These are phyloP conservation scores for Coemansia sp. DNA, from an alignment of 192 early-diverging fungal species.

Conservation along the genomic window DNA sequence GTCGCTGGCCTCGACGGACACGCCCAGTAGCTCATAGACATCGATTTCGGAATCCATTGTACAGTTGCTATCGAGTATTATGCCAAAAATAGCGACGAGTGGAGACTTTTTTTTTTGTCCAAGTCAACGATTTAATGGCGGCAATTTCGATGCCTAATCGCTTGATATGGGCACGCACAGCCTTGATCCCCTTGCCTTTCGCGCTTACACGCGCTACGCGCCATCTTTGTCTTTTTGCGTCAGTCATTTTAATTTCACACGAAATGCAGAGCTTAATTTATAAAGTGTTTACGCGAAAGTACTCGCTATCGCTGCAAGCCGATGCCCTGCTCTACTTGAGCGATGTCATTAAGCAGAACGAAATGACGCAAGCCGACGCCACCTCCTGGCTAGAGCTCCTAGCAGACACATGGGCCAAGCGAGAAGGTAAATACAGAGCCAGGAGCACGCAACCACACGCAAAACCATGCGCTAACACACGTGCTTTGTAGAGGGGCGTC, in stretches of 20 bases:
- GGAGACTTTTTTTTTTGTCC: not conserved
- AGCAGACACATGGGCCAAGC: constrained; percentile 66
- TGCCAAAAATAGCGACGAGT: not conserved
- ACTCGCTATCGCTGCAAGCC: constrained; percentile 72
- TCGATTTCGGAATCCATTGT: constrained; percentile 13
- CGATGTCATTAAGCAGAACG: constrained; percentile 53
- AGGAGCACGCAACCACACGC: not conserved
- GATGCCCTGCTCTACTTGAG: constrained; percentile 70
- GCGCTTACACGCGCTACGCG: not conserved
- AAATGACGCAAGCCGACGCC: constrained; percentile 52
- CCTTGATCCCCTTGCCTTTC: not conserved
- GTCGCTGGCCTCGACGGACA: constrained; percentile 68
- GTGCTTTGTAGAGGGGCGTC: constrained; percentile 16
- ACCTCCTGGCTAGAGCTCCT: constrained; percentile 66
- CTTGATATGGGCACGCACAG: not conserved
- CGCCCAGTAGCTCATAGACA: constrained; percentile 84
- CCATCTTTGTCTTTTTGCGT: not conserved
- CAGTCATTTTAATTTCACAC: not conserved
- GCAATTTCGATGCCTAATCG: constrained; percentile 7
- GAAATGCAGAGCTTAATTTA: constrained; percentile 59
- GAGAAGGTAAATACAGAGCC: constrained; percentile 57
- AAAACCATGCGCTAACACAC: not conserved
- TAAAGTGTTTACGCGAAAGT: constrained; percentile 72
- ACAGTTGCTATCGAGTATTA: not conserved
- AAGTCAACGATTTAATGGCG: too few relatives aligned